Evolutionary conservation across 192 early-diverging fungal genomes (phyloP), one percentile per base, ranked within the genome.

Genomic region (Linnemannia zychae): DNA sequence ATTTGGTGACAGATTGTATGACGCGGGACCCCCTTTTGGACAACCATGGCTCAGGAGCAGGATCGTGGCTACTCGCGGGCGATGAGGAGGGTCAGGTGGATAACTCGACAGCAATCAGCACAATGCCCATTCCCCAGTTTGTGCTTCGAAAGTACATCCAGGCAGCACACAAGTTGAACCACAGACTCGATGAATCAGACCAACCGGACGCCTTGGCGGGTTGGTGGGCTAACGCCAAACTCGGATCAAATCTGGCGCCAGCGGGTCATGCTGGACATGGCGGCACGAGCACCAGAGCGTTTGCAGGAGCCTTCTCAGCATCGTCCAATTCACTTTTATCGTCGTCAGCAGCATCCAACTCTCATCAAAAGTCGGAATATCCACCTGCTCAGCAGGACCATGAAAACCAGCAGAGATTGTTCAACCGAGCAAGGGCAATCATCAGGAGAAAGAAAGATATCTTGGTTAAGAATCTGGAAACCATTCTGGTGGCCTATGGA

Each of bases 1-100:
- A 85, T 33, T 70, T 85, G 5, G 77, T 85, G 74, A 63, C 65
- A 28, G 83, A 85, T 24, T 85, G 83, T 65, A 85, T 85, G 83
- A 68, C 67, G 20, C 72, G 77, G 12, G 83, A 85, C 38, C 53
- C 47, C 34, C 53, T 79, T 2, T 18, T 71, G 49, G 83, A 85
- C 36, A 46, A 24, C n/a, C 75, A 73, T 63, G 74, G 74, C 18
- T 44, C 74, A 12, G 69, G 72, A 57, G 22, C 52, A n/a, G 83
- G 83, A 38, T 85, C 83, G 0, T 22, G 76, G 22, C 47, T 85
- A 24, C 37, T 85, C 3, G 83, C 83, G 16, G 83, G 77, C 22
- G 83, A 85, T 20, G 83, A 85, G 22, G 83, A 85, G 22, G 83
- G 83, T 0, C 83, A 85, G 22, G 44, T 85, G 38, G 78, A 76